Conservation (phyloP, 495 filamentous ascomycete genomes). For the Amniculicola lignicola region DNA sequence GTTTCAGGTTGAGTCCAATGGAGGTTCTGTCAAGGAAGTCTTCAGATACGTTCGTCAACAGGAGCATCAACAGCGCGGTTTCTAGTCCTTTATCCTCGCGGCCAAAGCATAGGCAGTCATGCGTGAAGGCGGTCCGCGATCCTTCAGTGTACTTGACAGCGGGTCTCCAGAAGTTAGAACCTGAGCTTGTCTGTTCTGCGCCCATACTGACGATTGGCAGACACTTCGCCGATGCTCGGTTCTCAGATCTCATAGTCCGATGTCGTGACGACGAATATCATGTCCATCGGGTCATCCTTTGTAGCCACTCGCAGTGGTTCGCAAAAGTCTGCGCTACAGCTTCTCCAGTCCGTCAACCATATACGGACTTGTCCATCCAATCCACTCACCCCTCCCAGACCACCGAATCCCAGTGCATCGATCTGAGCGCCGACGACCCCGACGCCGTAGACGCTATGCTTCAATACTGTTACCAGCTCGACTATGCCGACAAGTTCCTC, state of each 20-base stretch:
- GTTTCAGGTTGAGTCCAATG: slow-evolving; percentile 24
- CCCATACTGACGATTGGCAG: slow-evolving; percentile 1
- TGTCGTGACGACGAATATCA: slow-evolving; percentile 19
- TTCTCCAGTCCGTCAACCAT: not conserved
- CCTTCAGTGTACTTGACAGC: slow-evolving; percentile 5
- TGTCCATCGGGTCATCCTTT: slow-evolving; percentile 25
- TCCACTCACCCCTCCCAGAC: not conserved
- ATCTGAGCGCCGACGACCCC: slow-evolving; percentile 22
- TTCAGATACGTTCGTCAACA: slow-evolving; percentile 12
- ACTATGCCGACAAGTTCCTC: slow-evolving; percentile 24
- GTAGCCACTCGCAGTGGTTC: slow-evolving; percentile 24
- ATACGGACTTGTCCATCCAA: not conserved
- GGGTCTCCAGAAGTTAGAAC: slow-evolving; percentile 12
- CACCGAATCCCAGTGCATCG: not conserved
- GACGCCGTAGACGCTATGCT: slow-evolving; percentile 24
- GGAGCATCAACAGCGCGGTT: not conserved
- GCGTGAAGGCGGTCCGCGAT: not conserved
- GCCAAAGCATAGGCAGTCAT: not conserved
- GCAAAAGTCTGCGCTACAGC: slow-evolving; percentile 11
- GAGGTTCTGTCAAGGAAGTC: slow-evolving; percentile 9
- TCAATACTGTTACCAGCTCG: slow-evolving; percentile 20
- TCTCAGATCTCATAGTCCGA: slow-evolving; percentile 15
- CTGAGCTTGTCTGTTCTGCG: too few relatives aligned
- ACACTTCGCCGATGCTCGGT: slow-evolving; percentile 15
- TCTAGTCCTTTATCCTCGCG: not conserved